These are phyloP conservation scores for Peribolospora kevripleyi DNA, from an alignment of 768 basidiomycete genomes.

Conservation along the genomic window DNA sequence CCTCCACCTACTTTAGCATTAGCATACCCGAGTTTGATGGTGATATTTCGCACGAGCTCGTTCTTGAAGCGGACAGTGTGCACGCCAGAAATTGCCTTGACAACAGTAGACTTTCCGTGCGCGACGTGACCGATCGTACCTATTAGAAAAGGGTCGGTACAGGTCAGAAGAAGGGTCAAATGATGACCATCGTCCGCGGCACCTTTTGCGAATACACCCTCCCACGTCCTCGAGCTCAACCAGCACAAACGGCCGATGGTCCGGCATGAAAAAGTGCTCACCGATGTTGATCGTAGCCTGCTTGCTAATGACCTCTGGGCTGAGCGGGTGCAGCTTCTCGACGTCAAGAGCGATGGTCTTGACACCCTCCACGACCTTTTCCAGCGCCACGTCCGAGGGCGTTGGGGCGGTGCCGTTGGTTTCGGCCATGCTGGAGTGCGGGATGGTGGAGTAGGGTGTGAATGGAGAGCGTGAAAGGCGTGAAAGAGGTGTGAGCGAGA, in stretches of 20 bases:
- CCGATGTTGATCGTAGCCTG: conserved; percentile 90
- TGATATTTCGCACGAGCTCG: conserved; percentile 94
- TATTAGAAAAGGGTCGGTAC: conserved; percentile 15
- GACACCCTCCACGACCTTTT: too few species aligned
- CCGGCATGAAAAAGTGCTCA: conserved; percentile 16
- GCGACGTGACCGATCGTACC: conserved; percentile 99
- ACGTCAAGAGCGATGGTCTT: conserved; percentile 1
- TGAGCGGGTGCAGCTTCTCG: conserved; percentile 8
- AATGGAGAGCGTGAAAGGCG: too few species aligned
- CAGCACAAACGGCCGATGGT: too few species aligned
- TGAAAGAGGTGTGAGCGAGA: too few species aligned
- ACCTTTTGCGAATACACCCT: background rate
- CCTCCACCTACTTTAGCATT: conserved; percentile 63
- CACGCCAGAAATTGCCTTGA: conserved; percentile 95
- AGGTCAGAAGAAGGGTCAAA: background rate
- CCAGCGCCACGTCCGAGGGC: too few species aligned
- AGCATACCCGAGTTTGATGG: conserved; percentile 96
- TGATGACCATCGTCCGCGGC: background rate
- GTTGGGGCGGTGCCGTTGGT: too few species aligned
- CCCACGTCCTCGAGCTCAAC: too few species aligned
- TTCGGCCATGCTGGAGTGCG: too few species aligned
- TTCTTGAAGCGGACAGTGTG: conserved; percentile 98
- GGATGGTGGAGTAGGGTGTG: too few species aligned
- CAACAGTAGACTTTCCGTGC: conserved; percentile 85
- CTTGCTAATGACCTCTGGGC: conserved; percentile 24